Base-by-base conservation (phyloP, 768 basidiomycete species). In the Boletus subparvulus region DNA sequence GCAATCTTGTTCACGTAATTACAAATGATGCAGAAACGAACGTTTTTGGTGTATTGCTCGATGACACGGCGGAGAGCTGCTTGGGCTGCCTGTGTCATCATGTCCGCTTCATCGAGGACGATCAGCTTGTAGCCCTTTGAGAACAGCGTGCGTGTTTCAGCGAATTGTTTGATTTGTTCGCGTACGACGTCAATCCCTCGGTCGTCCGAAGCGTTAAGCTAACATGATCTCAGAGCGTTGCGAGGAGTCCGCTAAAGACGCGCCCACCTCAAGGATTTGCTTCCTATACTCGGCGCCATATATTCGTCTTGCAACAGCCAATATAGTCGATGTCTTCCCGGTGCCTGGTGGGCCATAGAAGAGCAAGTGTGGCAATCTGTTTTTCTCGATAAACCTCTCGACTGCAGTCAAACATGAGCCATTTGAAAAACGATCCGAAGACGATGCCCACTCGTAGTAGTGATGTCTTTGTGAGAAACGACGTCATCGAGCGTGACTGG, bases 1-100 rank as follows among this genome's bases (percentile, higher is more conserved):
- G 89, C 86, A 66, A 99, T 98, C 74, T 98, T 98, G 83, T 98
- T 98, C 72, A 98, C 97, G 65, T 99, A 99, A 75, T 99, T 99
- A 81, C 97, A 98, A 56, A 99, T 96, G 66, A 99, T 99, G 75
- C 97, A 99, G 74, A 99, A 99, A 39, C 97, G 87, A 62, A 98
- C 97, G 67, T 98, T 98, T 75, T 89, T 93, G 19, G 97, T 99
- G 73, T 97, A 98, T 62, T 97, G 95, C 73, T 99, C 97, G 62
- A 99, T 98, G 36, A 98, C 90, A 65, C 97, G 89, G 30, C 97
- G 90, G 32, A 99, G 83, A 26, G 97, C 97, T 4, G 95, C 92
- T 69, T 99, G 97, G 2, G 97, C 97, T 54, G 92, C 89, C 60
- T 94, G 88, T 0, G 97, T 99, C 97, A 99, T 99, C 96, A 97